Conservation (phyloP, 768 basidiomycete genomes). For the Steccherinum ochraceum region DNA sequence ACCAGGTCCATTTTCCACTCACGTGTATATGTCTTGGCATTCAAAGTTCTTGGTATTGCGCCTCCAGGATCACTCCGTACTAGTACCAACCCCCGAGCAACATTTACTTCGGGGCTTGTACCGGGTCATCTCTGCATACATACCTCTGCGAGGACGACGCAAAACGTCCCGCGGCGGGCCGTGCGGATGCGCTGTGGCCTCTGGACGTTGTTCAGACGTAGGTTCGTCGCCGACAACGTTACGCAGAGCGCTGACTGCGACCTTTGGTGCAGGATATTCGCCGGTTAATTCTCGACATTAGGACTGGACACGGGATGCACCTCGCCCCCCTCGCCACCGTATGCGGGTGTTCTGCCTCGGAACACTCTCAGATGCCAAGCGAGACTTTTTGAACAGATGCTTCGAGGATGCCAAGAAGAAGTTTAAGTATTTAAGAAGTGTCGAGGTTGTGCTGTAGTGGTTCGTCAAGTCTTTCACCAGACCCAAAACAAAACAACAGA, state of each 20-base stretch:
- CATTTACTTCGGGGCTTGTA: background rate
- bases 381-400: background rate
- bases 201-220: no score
- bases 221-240: no score
- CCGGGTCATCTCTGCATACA: background rate
- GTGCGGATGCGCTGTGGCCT: background rate
- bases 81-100: background rate
- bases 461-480: background rate
- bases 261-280: background rate
- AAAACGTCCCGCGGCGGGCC: background rate
- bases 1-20: background rate
- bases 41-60: no score
- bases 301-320: background rate
- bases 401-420: background rate
- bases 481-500: background rate
- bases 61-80: background rate
- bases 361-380: background rate
- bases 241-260: background rate
- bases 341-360: no score
- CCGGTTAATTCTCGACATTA: background rate
- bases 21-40: background rate
- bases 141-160: no score
- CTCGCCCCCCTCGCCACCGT: no score
- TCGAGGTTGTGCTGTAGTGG: background rate
- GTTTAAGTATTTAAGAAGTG: background rate